These are phyloP conservation scores for Hypoxylon sp. DNA, from an alignment of 2,329 filamentous ascomycete species.

Conservation along the genomic window DNA sequence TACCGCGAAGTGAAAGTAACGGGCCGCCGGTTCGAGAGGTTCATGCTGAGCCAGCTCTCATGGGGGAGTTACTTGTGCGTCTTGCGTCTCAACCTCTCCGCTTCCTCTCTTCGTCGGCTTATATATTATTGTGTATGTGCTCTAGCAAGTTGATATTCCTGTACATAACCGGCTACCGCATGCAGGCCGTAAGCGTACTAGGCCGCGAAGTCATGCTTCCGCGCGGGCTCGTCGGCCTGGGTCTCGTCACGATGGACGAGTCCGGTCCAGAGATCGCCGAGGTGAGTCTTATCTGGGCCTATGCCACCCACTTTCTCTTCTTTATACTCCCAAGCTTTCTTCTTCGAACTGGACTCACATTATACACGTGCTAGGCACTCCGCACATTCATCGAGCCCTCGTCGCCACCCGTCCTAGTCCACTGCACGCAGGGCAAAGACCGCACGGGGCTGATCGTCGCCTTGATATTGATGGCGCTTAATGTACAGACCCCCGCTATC, in stretches of 20 bases:
- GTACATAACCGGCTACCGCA: conserved; percentile 70
- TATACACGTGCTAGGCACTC: conserved; percentile 55
- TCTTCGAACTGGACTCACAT: conserved; percentile 4
- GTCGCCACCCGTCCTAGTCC: conserved; percentile 75
- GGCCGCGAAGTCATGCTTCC: conserved; percentile 77
- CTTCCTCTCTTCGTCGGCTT: not conserved
- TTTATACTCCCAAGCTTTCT: not conserved
- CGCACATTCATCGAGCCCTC: conserved; percentile 59
- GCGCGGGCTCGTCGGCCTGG: conserved; percentile 77
- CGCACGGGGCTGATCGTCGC: conserved; percentile 79
- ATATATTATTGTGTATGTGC: not conserved
- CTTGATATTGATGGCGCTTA: conserved; percentile 73
- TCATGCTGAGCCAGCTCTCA: conserved; percentile 74
- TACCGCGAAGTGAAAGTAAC: conserved; percentile 80
- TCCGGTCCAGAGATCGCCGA: conserved; percentile 71
- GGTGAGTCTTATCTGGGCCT: conserved; percentile 44
- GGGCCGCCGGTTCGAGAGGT: conserved; percentile 75
- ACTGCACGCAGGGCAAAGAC: conserved; percentile 93
- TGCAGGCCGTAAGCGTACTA: conserved; percentile 76
- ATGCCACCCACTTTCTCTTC: not conserved
- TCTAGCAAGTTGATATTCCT: conserved; percentile 69
- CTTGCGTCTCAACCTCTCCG: not conserved
- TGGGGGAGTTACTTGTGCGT: conserved; percentile 73
- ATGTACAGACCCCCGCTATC: conserved; percentile 69
- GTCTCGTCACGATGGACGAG: conserved; percentile 74